These are phyloP conservation scores for Talaromyces piceae DNA, from an alignment of 2,329 filamentous ascomycete genomes.

Conservation along the genomic window DNA sequence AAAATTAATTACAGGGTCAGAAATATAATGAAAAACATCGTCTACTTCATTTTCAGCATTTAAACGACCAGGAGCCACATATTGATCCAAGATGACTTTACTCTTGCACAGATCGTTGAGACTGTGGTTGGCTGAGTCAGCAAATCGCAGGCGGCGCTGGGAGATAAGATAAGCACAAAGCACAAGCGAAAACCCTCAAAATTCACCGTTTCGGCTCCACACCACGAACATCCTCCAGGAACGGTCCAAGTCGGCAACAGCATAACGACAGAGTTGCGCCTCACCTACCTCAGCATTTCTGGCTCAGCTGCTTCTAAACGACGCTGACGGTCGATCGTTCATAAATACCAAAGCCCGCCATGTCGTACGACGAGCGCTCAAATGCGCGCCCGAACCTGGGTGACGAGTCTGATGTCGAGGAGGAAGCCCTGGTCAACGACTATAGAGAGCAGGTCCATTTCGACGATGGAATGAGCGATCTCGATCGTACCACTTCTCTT, in stretches of 20 bases:
- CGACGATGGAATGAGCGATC: conserved; percentile 74
- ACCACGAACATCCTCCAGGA: conserved; percentile 27
- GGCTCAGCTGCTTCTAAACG: conserved; percentile 11
- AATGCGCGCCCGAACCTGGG: conserved; percentile 42
- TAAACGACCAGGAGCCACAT: too few species aligned
- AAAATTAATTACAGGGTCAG: too few species aligned
- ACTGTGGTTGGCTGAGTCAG: conserved; percentile 26
- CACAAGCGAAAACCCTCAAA: conserved; percentile 41
- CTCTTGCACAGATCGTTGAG: too few species aligned
- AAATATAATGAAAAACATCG: too few species aligned
- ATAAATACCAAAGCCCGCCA: conserved; percentile 20
- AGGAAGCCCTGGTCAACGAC: conserved; percentile 91
- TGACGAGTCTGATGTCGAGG: conserved; percentile 89
- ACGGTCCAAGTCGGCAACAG: conserved; percentile 2
- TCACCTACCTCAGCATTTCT: conserved; percentile 12
- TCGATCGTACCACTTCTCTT: conserved; percentile 65
- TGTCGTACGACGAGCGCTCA: conserved; percentile 40
- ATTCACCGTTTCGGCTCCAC: conserved; percentile 30
- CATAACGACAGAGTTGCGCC: background rate
- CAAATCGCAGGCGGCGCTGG: conserved; percentile 17
- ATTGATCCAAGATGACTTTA: too few species aligned
- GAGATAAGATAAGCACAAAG: conserved; percentile 41
- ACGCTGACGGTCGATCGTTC: background rate
- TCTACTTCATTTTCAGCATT: too few species aligned
- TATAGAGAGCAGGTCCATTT: conserved; percentile 96